Evolutionary conservation across 192 early-diverging fungal species (phyloP).

Genomic region (Coemansia sp.): DNA sequence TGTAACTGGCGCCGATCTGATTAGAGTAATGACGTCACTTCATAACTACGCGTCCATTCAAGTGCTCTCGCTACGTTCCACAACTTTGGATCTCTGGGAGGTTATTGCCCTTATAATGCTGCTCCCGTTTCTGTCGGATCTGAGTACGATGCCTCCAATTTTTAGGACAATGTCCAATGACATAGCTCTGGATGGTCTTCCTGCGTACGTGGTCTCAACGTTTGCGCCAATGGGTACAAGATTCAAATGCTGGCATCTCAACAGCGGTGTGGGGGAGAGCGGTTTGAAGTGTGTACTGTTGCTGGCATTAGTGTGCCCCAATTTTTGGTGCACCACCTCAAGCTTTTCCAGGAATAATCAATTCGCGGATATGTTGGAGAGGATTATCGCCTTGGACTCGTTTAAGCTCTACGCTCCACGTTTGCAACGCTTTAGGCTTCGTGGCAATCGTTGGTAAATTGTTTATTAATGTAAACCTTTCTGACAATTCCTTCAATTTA

Average conservation of each 20-base stretch:
- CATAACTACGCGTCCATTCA: not conserved
- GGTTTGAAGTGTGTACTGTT: no score
- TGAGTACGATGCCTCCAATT: not conserved
- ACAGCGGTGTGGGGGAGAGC: no score
- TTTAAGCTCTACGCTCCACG: no score
- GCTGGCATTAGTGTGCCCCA: no score
- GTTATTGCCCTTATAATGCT: not conserved
- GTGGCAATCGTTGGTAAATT: no score
- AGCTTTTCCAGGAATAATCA: no score
- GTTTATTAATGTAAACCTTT: no score
- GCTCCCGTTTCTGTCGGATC: not conserved
- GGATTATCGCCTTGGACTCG: no score
- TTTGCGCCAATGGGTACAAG: not conserved
- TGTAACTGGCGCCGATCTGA: not conserved
- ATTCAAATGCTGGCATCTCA: slow-evolving; percentile 13
- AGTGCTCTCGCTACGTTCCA: not conserved
- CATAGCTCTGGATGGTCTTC: not conserved
- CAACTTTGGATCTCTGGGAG: not conserved
- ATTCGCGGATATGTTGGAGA: no score
- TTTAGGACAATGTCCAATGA: not conserved
- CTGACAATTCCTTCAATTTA: no score
- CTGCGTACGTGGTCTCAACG: not conserved
- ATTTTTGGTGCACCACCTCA: no score
- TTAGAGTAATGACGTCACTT: not conserved
- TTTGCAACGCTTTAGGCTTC: no score